phyloP scores from a whole-genome alignment of 352 stramenopile species.

The Globisporangium nodosum region DNA sequence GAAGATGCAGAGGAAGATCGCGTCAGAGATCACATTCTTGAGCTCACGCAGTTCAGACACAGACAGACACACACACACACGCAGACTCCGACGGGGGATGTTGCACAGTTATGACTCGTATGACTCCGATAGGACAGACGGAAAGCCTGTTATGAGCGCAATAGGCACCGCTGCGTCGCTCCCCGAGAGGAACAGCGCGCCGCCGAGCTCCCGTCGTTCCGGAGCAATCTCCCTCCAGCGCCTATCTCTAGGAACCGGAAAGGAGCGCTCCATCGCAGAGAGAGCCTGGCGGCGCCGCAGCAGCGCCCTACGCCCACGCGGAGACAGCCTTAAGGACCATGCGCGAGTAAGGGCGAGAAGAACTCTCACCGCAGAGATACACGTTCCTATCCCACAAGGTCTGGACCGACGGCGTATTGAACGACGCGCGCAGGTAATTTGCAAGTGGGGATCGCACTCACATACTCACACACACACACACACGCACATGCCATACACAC shows the following conservation, averaged over 20 bases:
- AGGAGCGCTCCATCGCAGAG: conserved; percentile 23
- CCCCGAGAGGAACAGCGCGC: background rate
- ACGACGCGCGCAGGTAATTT: conserved; percentile 51
- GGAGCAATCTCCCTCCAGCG: background rate
- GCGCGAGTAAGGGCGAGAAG: conserved; percentile 70
- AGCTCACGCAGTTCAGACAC: conserved; percentile 7
- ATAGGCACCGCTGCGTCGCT: conserved; percentile 17
- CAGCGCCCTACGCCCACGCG: conserved; percentile 49
- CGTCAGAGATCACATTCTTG: conserved; percentile 11
- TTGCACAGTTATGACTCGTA: conserved; percentile 92
- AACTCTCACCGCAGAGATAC: conserved; percentile 71
- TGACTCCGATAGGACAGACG: conserved; percentile 83
- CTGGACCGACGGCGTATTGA: conserved; percentile 69
- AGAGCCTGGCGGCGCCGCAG: conserved; percentile 21
- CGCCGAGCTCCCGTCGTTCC: conserved; percentile 5
- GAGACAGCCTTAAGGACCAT: conserved; percentile 92
- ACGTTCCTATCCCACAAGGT: conserved; percentile 84
- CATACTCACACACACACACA: conserved; percentile 19
- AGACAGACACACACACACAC: conserved; percentile 12
- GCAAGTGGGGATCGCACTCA: conserved; percentile 37
- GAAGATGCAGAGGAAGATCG: conserved; percentile 4
- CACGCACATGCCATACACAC: background rate
- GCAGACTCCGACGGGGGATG: conserved; percentile 37
- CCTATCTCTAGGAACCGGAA: conserved; percentile 11
- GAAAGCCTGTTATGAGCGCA: conserved; percentile 57